Evolutionary conservation across 306 rosid species (phyloP).

Genomic region (Styphnolobium japonicum): DNA sequence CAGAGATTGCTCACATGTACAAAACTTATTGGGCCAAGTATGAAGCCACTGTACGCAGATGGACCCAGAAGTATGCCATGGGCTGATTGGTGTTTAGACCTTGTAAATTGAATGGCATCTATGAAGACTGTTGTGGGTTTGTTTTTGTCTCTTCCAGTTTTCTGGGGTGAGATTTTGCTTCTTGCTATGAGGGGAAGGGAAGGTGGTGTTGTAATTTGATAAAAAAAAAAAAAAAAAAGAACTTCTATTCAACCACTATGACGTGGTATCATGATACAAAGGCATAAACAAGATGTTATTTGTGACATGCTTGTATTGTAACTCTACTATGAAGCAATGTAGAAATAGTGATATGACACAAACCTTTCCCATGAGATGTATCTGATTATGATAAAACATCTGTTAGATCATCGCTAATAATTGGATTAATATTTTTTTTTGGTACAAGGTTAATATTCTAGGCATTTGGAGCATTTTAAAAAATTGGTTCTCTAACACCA

Average conservation of each 20-base stretch:
- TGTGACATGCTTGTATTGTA: slow-evolving; percentile 29
- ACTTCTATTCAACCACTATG: too few relatives aligned
- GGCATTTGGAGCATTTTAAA: neutral
- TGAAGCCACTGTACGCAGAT: slow-evolving; percentile 72
- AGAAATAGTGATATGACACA: slow-evolving; percentile 35
- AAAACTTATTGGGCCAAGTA: slow-evolving; percentile 69
- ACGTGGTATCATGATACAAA: slow-evolving; percentile 38
- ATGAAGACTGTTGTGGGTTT: slow-evolving; percentile 29
- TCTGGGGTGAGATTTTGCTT: slow-evolving; percentile 27
- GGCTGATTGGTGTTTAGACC: slow-evolving; percentile 35
- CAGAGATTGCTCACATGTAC: slow-evolving; percentile 80
- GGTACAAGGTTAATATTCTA: too few relatives aligned
- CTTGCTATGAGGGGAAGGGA: slow-evolving; percentile 25
- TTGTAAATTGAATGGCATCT: slow-evolving; percentile 23
- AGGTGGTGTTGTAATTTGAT: slow-evolving; percentile 28
- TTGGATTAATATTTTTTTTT: neutral
- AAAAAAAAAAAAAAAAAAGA: neutral
- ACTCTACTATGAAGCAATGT: slow-evolving; percentile 26
- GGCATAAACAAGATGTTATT: slow-evolving; percentile 25
- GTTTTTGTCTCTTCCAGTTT: slow-evolving; percentile 25
- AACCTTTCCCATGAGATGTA: neutral
- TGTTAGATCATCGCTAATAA: neutral
- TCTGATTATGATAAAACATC: neutral
- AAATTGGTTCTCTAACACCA: too few relatives aligned
- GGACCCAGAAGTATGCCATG: slow-evolving; percentile 87